Base-by-base conservation (phyloP, 139 green algal species). In the Micractinium sp. region DNA sequence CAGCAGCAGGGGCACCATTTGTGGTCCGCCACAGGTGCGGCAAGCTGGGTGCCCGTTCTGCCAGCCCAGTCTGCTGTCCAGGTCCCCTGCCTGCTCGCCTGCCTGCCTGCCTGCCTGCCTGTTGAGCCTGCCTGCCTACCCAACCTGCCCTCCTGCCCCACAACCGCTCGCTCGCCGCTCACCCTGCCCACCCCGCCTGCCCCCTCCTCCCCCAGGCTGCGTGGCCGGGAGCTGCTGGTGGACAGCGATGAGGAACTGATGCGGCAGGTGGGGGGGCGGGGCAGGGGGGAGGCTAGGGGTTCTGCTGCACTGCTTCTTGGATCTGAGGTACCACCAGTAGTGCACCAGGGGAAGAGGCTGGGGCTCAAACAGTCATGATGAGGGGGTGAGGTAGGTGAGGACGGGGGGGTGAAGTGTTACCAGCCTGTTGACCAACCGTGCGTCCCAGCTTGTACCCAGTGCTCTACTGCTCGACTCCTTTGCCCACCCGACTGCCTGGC, bases 161-260 rank as follows among this genome's bases (percentile, higher is more conserved):
- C 5, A 20, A 3, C 35, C 18, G 31, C 71, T 39, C 31, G 36
- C 71, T 38, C 3, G 71, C 71, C 9, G 20, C 67, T n/a, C n/a
- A n/a, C 16, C 15, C 16, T 14, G 60, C 16, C 14, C 60, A 16
- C 16, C 63, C 22, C 14, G 20, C 63, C 63, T 71, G 47, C 18
- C 22, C 20, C 14, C 3, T 23, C 14, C 19, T n/a, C 7, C 47
- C 35, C 15, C 80, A 85, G 82, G 38, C 74, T 87, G 82, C 27
- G n/a, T 14, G 82, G 82, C 1, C 19, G 18, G 33, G 56, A 60
- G 61, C 82, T 87, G 82, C 27, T 87, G 82, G 63, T 29, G 38
- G 82, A 87, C 19, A 33, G 27, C 12, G 82, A 87, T 61, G 82
- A 66, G 13, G 82, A 79, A 22, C 82, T 87, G 23, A 13, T 87